Percentiles rank a stretch among this genome's conserved stretches.
phyloP scores from a whole-genome alignment of 495 filamentous ascomycete genomes.

The Poronia punctata region DNA sequence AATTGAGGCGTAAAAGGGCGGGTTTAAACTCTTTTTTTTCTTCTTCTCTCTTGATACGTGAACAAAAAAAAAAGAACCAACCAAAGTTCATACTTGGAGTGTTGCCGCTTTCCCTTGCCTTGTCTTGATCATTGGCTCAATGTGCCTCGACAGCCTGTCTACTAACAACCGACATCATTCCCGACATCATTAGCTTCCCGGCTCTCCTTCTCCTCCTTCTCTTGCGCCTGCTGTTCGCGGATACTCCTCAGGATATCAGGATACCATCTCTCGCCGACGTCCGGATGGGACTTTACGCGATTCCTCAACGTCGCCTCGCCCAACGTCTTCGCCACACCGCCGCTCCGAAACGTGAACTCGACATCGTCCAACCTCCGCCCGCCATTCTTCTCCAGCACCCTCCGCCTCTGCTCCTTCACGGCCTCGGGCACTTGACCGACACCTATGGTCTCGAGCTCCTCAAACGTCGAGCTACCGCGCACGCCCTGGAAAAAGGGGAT shows the following conservation, averaged over 20 bases:
- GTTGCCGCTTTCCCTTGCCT: too few species aligned
- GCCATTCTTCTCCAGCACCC: conserved; percentile 42
- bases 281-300: conserved; percentile 81
- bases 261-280: conserved; percentile 84
- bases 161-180: conserved; percentile 18
- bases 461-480: conserved; percentile 71
- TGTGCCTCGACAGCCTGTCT: conserved; percentile 33
- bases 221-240: conserved; percentile 37
- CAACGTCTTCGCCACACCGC: conserved; percentile 52
- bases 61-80: too few species aligned
- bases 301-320: conserved; percentile 83
- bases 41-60: too few species aligned
- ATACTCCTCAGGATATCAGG: conserved; percentile 55
- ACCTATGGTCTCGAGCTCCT: conserved; percentile 50
- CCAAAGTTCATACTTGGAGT: too few species aligned
- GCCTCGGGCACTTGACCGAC: conserved; percentile 61
- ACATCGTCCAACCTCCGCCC: conserved; percentile 59
- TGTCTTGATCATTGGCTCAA: conserved; percentile 16
- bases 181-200: conserved; percentile 12
- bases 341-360: conserved; percentile 70
- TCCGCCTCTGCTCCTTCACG: conserved; percentile 50
- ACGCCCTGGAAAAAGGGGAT: conserved; percentile 95
- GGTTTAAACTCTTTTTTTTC: too few species aligned
- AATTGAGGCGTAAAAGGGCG: conserved; percentile 9
- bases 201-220: conserved; percentile 23